Conservation (phyloP, 495 filamentous ascomycete species). For the Daldinia childiae region DNA sequence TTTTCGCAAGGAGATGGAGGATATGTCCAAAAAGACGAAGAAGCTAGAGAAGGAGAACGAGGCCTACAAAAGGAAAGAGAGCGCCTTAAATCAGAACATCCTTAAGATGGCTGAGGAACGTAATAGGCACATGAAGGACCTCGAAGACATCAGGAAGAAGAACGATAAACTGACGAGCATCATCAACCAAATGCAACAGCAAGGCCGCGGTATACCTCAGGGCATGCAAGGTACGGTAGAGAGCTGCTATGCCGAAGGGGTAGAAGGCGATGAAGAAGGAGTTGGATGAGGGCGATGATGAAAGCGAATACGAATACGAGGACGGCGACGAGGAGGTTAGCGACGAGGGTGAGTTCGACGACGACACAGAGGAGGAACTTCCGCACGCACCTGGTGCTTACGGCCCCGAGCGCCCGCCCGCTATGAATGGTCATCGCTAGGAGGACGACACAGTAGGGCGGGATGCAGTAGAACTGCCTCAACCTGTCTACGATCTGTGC, state of each 20-base stretch:
- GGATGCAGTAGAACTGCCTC: conserved; percentile 21
- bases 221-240: conserved; percentile 66
- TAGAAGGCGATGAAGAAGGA: conserved; percentile 68
- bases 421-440: conserved; percentile 52
- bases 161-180: conserved; percentile 92
- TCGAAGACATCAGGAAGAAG: conserved; percentile 85
- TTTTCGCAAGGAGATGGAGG: conserved; percentile 99
- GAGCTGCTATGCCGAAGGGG: conserved; percentile 56
- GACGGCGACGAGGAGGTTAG: conserved; percentile 62
- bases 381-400: conserved; percentile 45
- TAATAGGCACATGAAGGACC: conserved; percentile 79
- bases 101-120: conserved; percentile 98
- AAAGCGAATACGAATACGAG: conserved; percentile 65
- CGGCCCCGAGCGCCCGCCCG: conserved; percentile 49
- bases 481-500: conserved; percentile 18
- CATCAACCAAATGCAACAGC: conserved; percentile 92
- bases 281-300: conserved; percentile 80
- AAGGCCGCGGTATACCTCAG: conserved; percentile 76
- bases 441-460: conserved; percentile 33
- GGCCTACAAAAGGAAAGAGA: conserved; percentile 88
- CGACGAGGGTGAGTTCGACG: conserved; percentile 53
- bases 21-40: conserved; percentile 99
- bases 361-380: conserved; percentile 51
- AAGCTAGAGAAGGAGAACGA: conserved; percentile 96
- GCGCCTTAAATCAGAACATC: conserved; percentile 93